Conservation (phyloP, 176 grass and related monocot species). For the Cenchrus americanus region DNA sequence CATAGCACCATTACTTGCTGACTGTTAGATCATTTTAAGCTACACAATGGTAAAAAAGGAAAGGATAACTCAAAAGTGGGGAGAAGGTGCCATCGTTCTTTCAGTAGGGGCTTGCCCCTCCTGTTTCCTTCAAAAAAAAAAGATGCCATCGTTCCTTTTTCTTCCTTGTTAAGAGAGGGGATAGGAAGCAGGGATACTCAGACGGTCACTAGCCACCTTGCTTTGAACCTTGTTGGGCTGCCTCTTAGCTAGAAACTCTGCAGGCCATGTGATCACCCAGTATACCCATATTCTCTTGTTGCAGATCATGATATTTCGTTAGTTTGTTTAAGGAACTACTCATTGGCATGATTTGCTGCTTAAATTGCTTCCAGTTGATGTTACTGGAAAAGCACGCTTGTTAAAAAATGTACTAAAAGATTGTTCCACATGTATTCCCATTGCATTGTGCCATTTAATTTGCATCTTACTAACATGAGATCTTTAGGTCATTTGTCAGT, state of each 20-base stretch:
- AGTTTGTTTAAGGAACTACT: background rate
- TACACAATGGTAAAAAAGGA: no score
- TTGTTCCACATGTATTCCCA: background rate
- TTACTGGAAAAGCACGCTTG: background rate
- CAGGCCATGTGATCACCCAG: background rate
- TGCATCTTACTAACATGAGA: background rate
- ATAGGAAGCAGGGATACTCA: background rate
- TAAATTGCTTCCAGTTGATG: slow-evolving; percentile 18
- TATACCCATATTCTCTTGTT: slow-evolving; percentile 3
- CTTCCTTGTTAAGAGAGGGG: no score
- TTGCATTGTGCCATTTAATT: background rate
- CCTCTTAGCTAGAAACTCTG: background rate
- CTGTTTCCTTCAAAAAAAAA: no score
- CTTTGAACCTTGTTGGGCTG: background rate
- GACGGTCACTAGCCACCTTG: background rate
- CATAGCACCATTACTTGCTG: no score
- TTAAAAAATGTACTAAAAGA: background rate
- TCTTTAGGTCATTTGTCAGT: background rate
- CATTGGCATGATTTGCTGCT: background rate
- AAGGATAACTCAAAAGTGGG: no score
- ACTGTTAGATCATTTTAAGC: no score
- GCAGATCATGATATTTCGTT: background rate
- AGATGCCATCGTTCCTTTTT: no score
- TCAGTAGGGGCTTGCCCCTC: no score
- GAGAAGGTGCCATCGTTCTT: no score